Evolutionary conservation across 805 yeast species (phyloP), one percentile per base, ranked within the genome.

Genomic region (Lipomyces orientalis): DNA sequence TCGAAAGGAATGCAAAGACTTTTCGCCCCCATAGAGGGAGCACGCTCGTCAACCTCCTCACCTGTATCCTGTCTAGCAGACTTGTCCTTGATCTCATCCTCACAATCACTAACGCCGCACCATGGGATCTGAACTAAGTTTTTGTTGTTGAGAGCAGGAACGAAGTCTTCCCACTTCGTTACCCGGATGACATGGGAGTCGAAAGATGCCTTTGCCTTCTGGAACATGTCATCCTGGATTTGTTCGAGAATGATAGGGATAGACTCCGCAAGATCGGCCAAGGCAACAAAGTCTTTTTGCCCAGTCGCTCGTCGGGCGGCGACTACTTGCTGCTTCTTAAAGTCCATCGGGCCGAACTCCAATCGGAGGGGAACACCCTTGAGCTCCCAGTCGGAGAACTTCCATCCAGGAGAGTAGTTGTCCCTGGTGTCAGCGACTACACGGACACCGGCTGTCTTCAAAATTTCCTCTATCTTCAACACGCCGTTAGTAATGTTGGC

Each of bases 11-110:
- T 93, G 86, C 99, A 95, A 80, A 95, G 85, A 25, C 97, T 90
- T 84, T 95, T 95, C 73, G 99, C 99, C 78, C 99, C 99, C 99
- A 95, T 95, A 62, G 96, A 88, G 78, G 99, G 99, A 31, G 99
- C 92, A 80, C 91, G 90, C 77, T 95, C 98, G 78, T 95, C 99
- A 74, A 87, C 91, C 35, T 82, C 88, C 73, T 92, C 90, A 74
- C 87, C 88, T 77, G 89, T 90, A 77, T 88, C 87, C 80, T 85
- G 88, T 55, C 87, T 84, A 55, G 97, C 92, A 19, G 91, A 87
- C 57, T 91, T 84, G 59, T 93, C 97, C 85, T 96, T 95, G 81
- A 95, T 96, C 74, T 90, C 94, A 74, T 95, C 99, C 82, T 95
- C 99, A 86, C 99, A 95, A 74, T 88, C 97, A 73, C 85, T 85